These are phyloP conservation scores for Suillus weaverae DNA, from an alignment of 768 basidiomycete genomes.

Conservation along the genomic window DNA sequence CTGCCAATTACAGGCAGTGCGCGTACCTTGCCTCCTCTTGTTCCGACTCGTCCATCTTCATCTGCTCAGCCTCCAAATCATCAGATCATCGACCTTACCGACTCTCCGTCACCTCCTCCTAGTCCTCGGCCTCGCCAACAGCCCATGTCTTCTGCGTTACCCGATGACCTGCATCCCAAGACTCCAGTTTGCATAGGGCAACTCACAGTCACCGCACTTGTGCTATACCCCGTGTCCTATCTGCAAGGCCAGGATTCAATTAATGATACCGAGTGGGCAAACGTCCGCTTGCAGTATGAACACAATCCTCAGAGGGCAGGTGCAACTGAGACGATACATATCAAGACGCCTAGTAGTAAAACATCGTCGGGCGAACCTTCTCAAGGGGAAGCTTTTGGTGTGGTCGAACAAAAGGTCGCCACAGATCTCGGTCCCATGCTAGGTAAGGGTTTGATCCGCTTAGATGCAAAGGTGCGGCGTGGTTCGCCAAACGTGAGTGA, in stretches of 20 bases:
- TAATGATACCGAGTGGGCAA: conserved; percentile 61
- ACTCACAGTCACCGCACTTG: conserved; percentile 76
- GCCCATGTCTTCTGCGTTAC: conserved; percentile 34
- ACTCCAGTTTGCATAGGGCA: conserved; percentile 89
- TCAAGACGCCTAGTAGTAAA: conserved; percentile 61
- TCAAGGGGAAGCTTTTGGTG: conserved; percentile 70
- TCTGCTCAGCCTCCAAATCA: conserved; percentile 32
- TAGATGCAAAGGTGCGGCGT: conserved; percentile 76
- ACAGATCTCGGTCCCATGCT: conserved; percentile 80
- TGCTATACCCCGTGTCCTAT: conserved; percentile 80
- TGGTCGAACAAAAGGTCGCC: conserved; percentile 86
- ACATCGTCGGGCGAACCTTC: conserved; percentile 52
- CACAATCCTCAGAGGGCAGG: conserved; percentile 55
- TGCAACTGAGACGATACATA: conserved; percentile 72
- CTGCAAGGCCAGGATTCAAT: conserved; percentile 46
- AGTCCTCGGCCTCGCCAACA: conserved; percentile 32
- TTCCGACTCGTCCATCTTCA: conserved; percentile 19
- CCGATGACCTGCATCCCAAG: conserved; percentile 68
- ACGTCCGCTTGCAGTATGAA: conserved; percentile 72
- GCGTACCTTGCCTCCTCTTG: conserved; percentile 23
- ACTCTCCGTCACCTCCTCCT: conserved; percentile 56
- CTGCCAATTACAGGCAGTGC: conserved; percentile 28
- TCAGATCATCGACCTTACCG: conserved; percentile 76
- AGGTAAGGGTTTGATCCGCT: conserved; percentile 76
- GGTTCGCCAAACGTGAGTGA: conserved; percentile 55